Evolutionary conservation across 495 filamentous ascomycete genomes (phyloP).

Genomic region (Sporormia fimetaria): DNA sequence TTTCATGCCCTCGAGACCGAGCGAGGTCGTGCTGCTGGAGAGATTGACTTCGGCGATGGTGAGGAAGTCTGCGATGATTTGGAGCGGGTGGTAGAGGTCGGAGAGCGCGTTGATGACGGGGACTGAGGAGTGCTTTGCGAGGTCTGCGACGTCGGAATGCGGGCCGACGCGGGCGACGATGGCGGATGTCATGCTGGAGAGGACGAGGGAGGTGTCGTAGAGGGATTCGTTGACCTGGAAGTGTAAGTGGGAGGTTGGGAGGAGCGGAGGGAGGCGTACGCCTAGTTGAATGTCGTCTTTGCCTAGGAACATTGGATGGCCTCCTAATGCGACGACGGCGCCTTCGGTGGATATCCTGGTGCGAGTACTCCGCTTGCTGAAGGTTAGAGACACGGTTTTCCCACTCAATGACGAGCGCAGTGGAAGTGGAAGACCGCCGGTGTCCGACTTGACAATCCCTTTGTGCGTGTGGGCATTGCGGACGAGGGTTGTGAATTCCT

Average conservation of each 20-base stretch:
- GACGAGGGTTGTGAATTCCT: slow-evolving; percentile 71
- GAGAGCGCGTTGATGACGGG: slow-evolving; percentile 93
- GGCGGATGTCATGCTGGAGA: slow-evolving; percentile 83
- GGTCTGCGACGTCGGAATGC: slow-evolving; percentile 66
- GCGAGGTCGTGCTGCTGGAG: slow-evolving; percentile 34
- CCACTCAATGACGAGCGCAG: slow-evolving; percentile 50
- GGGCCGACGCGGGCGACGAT: slow-evolving; percentile 81
- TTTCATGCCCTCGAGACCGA: slow-evolving; percentile 71
- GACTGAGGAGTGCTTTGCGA: slow-evolving; percentile 70
- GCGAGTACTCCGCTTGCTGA: slow-evolving; percentile 86
- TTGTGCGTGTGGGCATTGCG: slow-evolving; percentile 71
- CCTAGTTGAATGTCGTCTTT: slow-evolving; percentile 93
- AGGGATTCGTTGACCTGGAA: slow-evolving; percentile 73
- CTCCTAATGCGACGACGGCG: slow-evolving; percentile 69
- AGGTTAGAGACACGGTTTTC: slow-evolving; percentile 86
- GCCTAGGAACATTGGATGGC: slow-evolving; percentile 91
- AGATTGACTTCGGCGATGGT: slow-evolving; percentile 73
- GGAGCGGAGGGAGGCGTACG: slow-evolving; percentile 35
- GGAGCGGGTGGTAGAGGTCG: slow-evolving; percentile 79
- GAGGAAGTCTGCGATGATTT: slow-evolving; percentile 84
- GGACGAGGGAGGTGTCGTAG: slow-evolving; percentile 75
- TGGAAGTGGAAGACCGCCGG: slow-evolving; percentile 45
- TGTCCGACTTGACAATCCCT: slow-evolving; percentile 56
- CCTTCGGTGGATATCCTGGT: slow-evolving; percentile 88
- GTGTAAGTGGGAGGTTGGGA: not conserved